Evolutionary conservation across 1,284 basidiomycete genomes (phyloP), one percentile per base, ranked within the genome.

Genomic region (Thelephora terrestris): DNA sequence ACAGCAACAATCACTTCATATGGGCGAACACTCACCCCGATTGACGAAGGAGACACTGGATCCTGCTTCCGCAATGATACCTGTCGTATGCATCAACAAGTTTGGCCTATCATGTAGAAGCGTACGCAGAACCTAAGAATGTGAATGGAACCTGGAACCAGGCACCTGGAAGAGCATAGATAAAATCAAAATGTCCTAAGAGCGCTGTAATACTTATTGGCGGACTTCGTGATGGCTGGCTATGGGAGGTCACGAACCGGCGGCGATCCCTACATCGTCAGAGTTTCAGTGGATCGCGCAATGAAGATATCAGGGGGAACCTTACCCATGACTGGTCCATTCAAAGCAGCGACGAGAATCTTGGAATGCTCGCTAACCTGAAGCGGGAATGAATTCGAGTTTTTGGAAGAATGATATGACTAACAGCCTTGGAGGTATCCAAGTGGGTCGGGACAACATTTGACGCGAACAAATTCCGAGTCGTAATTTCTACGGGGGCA

Each of bases 151-250:
- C 68, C 24, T 75, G 74, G 10, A 85, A 60, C 78, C 79, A 85
- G 2, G 65, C 71, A 48, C 71, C 66, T 1, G 79, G 77, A 52
- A 84, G 61, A n/a, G 74, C 70, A 52, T 83, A 85, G 23, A 85
- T 80, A 57, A 85, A 83, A 57, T 86, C 82, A 55, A 84, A 84
- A 51, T 83, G 74, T 1, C 82, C 81, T 21, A 85, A 64, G 55
- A 83, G 76, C 1, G 81, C 82, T 84, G 55, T 3, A 43, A 46
- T 9, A 17, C 29, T 29, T 18, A 40, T 39, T 25, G 24, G 23
- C 25, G 40, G 10, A 25, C 39, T 10, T 2, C n/a, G 16, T 18
- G 5, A 42, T 2, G 23, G 27, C 20, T 20, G 39, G 5, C 10
- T 12, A 42, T 42, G 14, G 6, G 12, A 42, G 10, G n/a, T 4